Evolutionary conservation across 2,329 filamentous ascomycete genomes (phyloP).

Genomic region (Arthrocladium fulminans): DNA sequence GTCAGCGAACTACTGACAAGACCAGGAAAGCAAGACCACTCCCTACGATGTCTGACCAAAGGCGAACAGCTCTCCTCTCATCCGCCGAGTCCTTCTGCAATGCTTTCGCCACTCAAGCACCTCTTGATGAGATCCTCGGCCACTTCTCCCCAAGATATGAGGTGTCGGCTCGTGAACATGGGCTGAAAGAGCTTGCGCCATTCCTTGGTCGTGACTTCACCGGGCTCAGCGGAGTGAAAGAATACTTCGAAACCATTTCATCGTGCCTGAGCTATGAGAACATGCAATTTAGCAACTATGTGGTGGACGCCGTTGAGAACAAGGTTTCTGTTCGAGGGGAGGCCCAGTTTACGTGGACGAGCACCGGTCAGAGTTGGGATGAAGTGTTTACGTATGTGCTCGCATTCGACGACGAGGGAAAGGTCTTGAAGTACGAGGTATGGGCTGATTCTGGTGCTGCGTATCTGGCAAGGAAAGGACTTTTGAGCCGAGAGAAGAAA

Average conservation of each 20-base stretch:
- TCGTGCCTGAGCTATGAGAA: slow-evolving; percentile 27
- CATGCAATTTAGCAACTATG: slow-evolving; percentile 32
- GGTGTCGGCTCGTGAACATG: slow-evolving; percentile 31
- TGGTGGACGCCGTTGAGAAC: slow-evolving; percentile 29
- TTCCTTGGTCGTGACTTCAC: slow-evolving; percentile 36
- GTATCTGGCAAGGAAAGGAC: slow-evolving; percentile 31
- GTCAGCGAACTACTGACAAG: background rate
- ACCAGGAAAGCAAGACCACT: background rate
- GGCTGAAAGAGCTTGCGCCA: slow-evolving; percentile 32
- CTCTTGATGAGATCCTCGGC: slow-evolving; percentile 25
- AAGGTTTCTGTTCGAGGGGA: slow-evolving; percentile 29
- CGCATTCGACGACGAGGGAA: slow-evolving; percentile 28
- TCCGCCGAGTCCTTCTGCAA: slow-evolving; percentile 26
- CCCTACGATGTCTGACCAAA: slow-evolving; percentile 13
- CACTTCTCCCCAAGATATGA: slow-evolving; percentile 25
- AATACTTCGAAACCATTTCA: slow-evolving; percentile 31
- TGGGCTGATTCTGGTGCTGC: slow-evolving; percentile 39
- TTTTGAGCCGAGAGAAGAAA: background rate
- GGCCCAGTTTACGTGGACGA: slow-evolving; percentile 29
- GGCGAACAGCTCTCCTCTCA: slow-evolving; percentile 19
- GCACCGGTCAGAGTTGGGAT: slow-evolving; percentile 31
- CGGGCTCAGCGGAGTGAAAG: slow-evolving; percentile 27
- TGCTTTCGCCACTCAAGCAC: slow-evolving; percentile 26
- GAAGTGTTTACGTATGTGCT: slow-evolving; percentile 35
- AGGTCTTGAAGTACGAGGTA: slow-evolving; percentile 34